Conservation (phyloP, 306 rosid genomes). For the Datisca glomerata region DNA sequence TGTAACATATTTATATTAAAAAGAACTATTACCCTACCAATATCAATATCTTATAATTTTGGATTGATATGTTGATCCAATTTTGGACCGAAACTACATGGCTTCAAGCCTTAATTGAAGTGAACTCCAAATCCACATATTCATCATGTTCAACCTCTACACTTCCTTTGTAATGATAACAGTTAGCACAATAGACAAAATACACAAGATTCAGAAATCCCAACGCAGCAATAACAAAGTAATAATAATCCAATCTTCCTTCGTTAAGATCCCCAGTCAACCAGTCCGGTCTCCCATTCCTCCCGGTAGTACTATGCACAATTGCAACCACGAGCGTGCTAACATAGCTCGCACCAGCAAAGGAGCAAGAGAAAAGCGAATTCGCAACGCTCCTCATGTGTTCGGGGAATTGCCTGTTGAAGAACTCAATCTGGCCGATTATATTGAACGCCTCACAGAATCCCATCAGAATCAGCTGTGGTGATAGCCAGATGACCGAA, state of each 20-base stretch:
- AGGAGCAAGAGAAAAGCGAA: conserved; percentile 36
- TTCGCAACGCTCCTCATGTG: conserved; percentile 62
- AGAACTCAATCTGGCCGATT: conserved; percentile 55
- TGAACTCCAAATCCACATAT: conserved; percentile 31
- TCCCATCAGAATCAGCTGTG: conserved; percentile 49
- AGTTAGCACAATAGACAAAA: conserved; percentile 33
- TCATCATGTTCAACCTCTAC: not conserved
- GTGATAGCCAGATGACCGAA: conserved; percentile 46
- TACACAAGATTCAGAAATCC: conserved; percentile 37
- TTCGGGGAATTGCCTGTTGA: conserved; percentile 50
- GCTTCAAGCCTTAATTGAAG: no score
- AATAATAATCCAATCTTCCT: conserved; percentile 66
- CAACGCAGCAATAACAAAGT: conserved; percentile 34
- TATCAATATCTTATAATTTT: no score
- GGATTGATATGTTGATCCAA: no score
- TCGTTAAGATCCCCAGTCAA: conserved; percentile 42
- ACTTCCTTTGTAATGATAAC: conserved; percentile 41
- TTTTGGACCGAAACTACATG: no score
- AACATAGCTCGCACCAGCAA: conserved; percentile 44
- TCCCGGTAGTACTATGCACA: conserved; percentile 28
- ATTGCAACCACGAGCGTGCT: conserved; percentile 27
- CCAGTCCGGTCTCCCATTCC: conserved; percentile 39
- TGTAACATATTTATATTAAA: no score
- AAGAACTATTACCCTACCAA: no score
- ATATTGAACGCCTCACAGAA: conserved; percentile 47